Conservation (phyloP, 345 rosid species). For the Turnera subulata region DNA sequence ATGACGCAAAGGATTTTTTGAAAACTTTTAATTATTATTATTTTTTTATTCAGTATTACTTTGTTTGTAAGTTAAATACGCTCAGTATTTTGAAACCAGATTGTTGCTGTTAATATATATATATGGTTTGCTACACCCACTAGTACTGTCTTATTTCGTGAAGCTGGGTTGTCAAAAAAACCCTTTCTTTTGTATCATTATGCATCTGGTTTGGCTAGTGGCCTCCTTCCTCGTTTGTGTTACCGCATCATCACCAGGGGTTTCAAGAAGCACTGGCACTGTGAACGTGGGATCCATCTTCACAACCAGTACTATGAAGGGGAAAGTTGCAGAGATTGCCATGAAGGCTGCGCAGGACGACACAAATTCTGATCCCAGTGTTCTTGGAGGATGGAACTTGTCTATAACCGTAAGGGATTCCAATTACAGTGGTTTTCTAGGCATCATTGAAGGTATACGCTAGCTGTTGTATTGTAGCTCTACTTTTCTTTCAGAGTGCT, state of each 20-base stretch:
- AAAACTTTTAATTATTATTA: too few relatives aligned
- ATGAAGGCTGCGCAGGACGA: constrained; percentile 71
- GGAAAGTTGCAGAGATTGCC: constrained; percentile 54
- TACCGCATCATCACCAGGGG: constrained; percentile 35
- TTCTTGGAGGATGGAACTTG: constrained; percentile 62
- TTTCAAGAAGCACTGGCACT: constrained; percentile 25
- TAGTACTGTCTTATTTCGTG: too few relatives aligned
- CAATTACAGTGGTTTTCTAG: constrained; percentile 58
- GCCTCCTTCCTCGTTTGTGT: constrained; percentile 31
- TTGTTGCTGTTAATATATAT: too few relatives aligned
- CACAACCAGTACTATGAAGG: constrained; percentile 41
- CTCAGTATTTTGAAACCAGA: too few relatives aligned
- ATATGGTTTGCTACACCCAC: too few relatives aligned
- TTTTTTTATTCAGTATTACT: too few relatives aligned
- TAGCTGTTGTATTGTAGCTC: too few relatives aligned
- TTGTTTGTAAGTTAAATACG: too few relatives aligned
- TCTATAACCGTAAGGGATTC: constrained; percentile 45
- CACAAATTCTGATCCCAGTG: constrained; percentile 57
- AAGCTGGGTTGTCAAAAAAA: too few relatives aligned
- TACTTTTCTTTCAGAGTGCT: not conserved
- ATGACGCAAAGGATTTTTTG: too few relatives aligned
- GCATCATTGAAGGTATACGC: constrained; percentile 34
- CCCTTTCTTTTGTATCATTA: too few relatives aligned
- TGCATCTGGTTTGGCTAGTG: constrained; percentile 22
- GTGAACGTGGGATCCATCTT: constrained; percentile 70